Evolutionary conservation across 2,329 filamentous ascomycete genomes (phyloP).

Genomic region (Penicillium sclerotiorum): DNA sequence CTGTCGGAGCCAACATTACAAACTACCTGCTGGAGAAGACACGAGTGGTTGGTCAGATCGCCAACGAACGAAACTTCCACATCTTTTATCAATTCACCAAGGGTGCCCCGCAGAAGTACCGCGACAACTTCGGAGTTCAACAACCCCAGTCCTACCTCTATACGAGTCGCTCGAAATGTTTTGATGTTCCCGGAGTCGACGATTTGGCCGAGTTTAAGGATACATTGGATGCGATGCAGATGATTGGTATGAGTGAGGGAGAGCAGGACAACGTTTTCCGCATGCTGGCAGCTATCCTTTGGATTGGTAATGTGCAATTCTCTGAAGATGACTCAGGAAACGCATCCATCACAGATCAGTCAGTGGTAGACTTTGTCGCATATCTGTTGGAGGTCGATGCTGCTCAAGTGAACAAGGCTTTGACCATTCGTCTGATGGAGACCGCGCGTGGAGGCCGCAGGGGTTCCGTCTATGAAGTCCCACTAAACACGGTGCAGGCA

Average conservation of each 20-base stretch:
- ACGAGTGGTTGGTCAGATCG: conserved; percentile 91
- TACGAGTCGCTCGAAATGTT: conserved; percentile 91
- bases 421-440: conserved; percentile 85
- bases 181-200: conserved; percentile 91
- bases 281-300: conserved; percentile 87
- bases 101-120: conserved; percentile 82
- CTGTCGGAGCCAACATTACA: conserved; percentile 94
- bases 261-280: conserved; percentile 98
- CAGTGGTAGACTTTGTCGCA: conserved; percentile 90
- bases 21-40: conserved; percentile 97
- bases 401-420: conserved; percentile 76
- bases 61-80: conserved; percentile 96
- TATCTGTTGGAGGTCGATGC: conserved; percentile 89
- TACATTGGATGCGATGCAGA: conserved; percentile 89
- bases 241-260: conserved; percentile 82
- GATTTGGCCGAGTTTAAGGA: conserved; percentile 87
- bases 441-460: conserved; percentile 66
- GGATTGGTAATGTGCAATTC: conserved; percentile 94
- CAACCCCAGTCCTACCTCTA: conserved; percentile 91
- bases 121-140: conserved; percentile 86
- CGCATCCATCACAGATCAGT: conserved; percentile 82
- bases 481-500: conserved; percentile 85
- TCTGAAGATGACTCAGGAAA: conserved; percentile 86
- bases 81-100: conserved; percentile 99
- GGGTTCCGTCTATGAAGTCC: conserved; percentile 71